Evolutionary conservation across 805 yeast species (phyloP), one percentile per base, ranked within the genome.

Genomic region (Nematodospora valgi): DNA sequence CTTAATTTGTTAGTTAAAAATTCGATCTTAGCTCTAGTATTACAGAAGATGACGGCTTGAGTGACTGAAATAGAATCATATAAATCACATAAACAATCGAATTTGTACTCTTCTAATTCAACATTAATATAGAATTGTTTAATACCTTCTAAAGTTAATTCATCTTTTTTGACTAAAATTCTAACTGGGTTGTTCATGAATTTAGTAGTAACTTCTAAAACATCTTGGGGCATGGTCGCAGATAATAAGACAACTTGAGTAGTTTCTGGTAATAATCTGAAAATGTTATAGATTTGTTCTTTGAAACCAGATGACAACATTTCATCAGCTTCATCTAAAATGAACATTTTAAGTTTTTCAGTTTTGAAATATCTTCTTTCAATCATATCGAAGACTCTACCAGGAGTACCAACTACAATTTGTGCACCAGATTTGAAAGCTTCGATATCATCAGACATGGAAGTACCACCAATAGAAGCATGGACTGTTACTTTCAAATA

Each of bases 261-360:
- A 38, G 84, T 74, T 43, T 82, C 79, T 41, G 97, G 98, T 58
- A 93, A 74, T 63, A 80, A 80, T 48, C 83, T 75, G 77, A 86
- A 93, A 46, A 93, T 86, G 61, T 93, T 91, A 72, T 89, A 86
- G 49, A 93, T 91, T 68, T 89, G 97, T 56, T 86, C 93, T 70
- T 86, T 86, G 75, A 91, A 91, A 40, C 98, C 98, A 43, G 86
- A 75, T 31, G 86, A 78, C 61, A 91, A 76, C 80, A 91, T 76
- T 75, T 93, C 98, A 74, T 91, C 98, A 56, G 98, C 98, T 74
- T 91, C 98, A 71, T 91, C 98, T 57, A 93, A 75, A 59, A 91
- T 81, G 69, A 93, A 78, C 94, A 93, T 87, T 74, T 88, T 87
- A 56, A 93, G 74, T 63, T 81, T 75, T 53, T 86, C 78, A 46